Conservation (phyloP, 768 basidiomycete genomes). For the Suillus decipiens region DNA sequence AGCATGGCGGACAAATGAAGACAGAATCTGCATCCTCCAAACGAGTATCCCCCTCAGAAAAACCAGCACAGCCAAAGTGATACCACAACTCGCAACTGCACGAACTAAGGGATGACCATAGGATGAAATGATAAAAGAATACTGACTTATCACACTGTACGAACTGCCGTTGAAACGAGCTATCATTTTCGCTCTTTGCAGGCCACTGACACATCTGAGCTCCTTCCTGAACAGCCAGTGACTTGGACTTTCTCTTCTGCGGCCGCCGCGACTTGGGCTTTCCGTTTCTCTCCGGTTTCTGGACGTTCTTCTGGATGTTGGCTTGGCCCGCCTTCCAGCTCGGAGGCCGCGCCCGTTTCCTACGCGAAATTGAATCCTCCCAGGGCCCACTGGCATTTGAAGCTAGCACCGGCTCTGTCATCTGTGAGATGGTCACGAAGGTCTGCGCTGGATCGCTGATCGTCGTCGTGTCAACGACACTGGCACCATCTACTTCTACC, state of each 20-base stretch:
- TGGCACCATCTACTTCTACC: not conserved
- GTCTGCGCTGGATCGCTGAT: slow-evolving; percentile 1
- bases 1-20: slow-evolving; percentile 49
- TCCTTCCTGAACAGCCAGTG: not conserved
- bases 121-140: not conserved
- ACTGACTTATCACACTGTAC: slow-evolving; percentile 38
- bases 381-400: not conserved
- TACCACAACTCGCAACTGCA: slow-evolving; percentile 48
- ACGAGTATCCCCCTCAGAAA: slow-evolving; percentile 39
- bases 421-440: not conserved
- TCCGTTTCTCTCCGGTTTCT: not conserved
- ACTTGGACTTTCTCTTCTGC: slow-evolving; percentile 3
- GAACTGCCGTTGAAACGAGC: slow-evolving; percentile 22
- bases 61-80: slow-evolving; percentile 53
- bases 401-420: not conserved
- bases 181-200: not conserved
- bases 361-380: not conserved
- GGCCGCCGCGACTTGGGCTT: not conserved
- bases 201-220: slow-evolving; percentile 2
- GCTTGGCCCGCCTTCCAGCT: slow-evolving; percentile 1
- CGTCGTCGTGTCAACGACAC: not conserved
- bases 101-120: not conserved
- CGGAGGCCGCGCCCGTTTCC: not conserved
- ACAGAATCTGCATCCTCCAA: slow-evolving; percentile 25
- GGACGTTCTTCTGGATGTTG: not conserved